Evolutionary conservation across 768 basidiomycete genomes (phyloP), one percentile per base, ranked within the genome.

Genomic region (Serendipita sp.): DNA sequence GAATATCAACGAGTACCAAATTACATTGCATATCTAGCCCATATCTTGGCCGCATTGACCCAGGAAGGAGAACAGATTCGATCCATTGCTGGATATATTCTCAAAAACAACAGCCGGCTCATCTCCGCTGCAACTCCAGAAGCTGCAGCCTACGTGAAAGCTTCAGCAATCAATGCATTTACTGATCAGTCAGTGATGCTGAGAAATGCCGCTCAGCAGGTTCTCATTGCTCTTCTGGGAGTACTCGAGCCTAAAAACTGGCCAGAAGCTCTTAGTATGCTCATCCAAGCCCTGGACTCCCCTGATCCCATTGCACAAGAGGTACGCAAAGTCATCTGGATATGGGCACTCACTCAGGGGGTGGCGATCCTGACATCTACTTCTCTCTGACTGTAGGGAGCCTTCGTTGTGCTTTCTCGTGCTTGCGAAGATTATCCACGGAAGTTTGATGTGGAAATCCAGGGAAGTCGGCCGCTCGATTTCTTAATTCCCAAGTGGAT

Each of bases 401-500:
- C 92, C 11, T 97, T 98, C 76, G 89, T 91, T 72, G 86, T 92
- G 2, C 81, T 98, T 41, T 88, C 91, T 75, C 96, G 96, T 74
- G 88, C 95, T 63, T 95, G 92, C 74, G 92, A 98, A 74, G 96
- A 99, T 73, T 94, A 91, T 68, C 94, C 96, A 16, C 83, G 89
- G 68, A 93, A 95, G 78, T 82, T 97, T 76, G 91, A 96, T 74
- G 82, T 97, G 67, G 89, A 94, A 67, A 89, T 98, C 71, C 85
- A 85, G 70, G 95, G 95, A 63, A 84, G 85, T n/a, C 82, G 91
- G 60, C 91, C 94, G 0, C 83, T 99, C 69, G 91, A 98, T 75
- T 91, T 84, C 73, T 92, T 99, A 85, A 88, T 98, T 70, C 93
- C 93, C 65, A 92, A 94, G 74, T 95, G 98, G 77, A 83, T 99